A percentile compares a stretch with the other conserved stretches of the same genome.
Evolutionary conservation across 306 rosid genomes (phyloP).

Genomic region (Dalbergia cultrata): DNA sequence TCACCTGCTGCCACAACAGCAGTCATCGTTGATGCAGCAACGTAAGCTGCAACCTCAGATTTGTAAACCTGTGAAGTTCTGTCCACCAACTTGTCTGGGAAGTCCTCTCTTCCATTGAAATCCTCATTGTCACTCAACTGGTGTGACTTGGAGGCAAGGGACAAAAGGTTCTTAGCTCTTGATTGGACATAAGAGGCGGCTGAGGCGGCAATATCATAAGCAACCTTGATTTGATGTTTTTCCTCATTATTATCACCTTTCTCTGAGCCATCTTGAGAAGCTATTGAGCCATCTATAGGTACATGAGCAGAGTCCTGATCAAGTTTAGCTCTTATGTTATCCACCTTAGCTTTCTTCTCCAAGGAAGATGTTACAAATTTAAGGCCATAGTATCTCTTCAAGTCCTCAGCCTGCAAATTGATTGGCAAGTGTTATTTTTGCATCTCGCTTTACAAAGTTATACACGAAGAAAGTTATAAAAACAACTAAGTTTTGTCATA

Average conservation of each 20-base stretch:
- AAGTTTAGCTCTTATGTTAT: conserved; percentile 56
- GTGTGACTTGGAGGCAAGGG: conserved; percentile 52
- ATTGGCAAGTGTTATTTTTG: conserved; percentile 18
- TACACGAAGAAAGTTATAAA: background rate
- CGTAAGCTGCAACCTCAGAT: conserved; percentile 83
- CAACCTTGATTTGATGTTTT: conserved; percentile 57
- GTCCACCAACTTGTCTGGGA: conserved; percentile 49
- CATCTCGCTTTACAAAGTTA: background rate
- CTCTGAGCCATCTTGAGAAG: conserved; percentile 42
- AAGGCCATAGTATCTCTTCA: conserved; percentile 69
- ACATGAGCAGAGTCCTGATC: conserved; percentile 58
- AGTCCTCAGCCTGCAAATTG: conserved; percentile 70
- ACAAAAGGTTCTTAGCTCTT: conserved; percentile 58
- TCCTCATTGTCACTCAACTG: conserved; percentile 40
- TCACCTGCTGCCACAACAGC: conserved; percentile 89
- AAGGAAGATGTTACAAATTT: conserved; percentile 78
- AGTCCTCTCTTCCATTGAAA: conserved; percentile 32
- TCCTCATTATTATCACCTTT: conserved; percentile 45
- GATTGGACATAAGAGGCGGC: conserved; percentile 83
- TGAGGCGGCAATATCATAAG: conserved; percentile 88
- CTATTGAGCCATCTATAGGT: conserved; percentile 51
- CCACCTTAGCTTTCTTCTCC: conserved; percentile 71
- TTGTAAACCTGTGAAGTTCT: conserved; percentile 55
- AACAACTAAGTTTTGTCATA: too few species aligned
- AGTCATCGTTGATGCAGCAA: conserved; percentile 90